Percentiles rank a stretch among this genome's conserved stretches.
Conservation (phyloP, 1,139 yeast species). For the Debaryomyces sp. region DNA sequence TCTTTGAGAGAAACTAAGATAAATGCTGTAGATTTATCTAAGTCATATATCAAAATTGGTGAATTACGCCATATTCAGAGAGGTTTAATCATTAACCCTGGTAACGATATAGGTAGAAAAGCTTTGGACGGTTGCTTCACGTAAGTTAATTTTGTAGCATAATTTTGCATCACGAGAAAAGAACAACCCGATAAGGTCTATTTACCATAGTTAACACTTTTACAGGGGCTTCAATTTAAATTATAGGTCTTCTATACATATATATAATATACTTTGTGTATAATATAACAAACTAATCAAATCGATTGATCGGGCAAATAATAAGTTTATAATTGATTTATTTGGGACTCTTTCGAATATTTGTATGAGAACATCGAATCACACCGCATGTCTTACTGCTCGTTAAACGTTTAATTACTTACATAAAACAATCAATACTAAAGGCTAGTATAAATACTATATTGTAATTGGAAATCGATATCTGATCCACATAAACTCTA, state of each 20-base stretch:
- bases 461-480: not conserved
- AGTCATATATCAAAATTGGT: constrained; percentile 50
- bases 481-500: not conserved
- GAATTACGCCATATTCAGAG: constrained; percentile 61
- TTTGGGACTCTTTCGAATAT: not conserved
- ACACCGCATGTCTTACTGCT: constrained; percentile 4
- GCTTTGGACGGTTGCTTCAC: constrained; percentile 15
- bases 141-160: not conserved
- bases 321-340: not conserved
- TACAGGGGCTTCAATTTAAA: not conserved
- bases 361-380: not conserved
- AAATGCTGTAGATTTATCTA: constrained; percentile 54
- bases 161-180: constrained; percentile 6
- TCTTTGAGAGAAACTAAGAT: constrained; percentile 52
- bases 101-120: constrained; percentile 12
- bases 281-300: not conserved
- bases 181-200: constrained; percentile 5
- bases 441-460: not conserved
- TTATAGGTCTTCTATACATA: not conserved
- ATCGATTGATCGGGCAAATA: not conserved
- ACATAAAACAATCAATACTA: not conserved
- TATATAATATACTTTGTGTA: not conserved
- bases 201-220: constrained; percentile 2
- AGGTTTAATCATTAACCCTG: constrained; percentile 44
- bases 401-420: not conserved